Conservation (phyloP, 192 early-diverging fungal species). For the Linnemannia hyalina region DNA sequence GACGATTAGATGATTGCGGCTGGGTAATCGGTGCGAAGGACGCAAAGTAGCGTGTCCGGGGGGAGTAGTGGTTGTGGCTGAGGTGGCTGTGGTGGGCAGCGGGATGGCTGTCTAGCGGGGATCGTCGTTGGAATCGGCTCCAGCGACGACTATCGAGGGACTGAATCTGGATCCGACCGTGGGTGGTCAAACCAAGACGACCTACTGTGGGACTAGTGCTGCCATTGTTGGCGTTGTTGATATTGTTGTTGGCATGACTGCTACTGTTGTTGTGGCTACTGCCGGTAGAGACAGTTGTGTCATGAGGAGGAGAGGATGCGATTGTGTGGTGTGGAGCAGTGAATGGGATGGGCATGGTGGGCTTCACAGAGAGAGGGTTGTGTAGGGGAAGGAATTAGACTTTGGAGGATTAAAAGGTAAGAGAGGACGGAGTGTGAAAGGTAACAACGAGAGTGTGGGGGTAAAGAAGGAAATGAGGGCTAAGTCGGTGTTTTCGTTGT, state of each 20-base stretch:
- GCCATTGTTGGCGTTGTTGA: background rate
- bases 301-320: constrained; percentile 12
- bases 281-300: background rate
- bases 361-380: background rate
- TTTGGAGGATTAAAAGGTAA: no score
- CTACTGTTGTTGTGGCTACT: background rate
- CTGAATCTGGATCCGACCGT: constrained; percentile 4
- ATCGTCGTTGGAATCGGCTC: constrained; percentile 44
- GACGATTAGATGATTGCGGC: background rate
- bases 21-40: constrained; percentile 20
- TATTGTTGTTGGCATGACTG: background rate
- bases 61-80: constrained; percentile 31
- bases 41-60: constrained; percentile 33
- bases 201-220: background rate
- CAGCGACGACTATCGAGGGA: constrained; percentile 31
- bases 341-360: constrained; percentile 26
- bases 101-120: constrained; percentile 14
- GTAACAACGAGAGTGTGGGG: no score
- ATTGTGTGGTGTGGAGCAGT: constrained; percentile 8
- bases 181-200: constrained; percentile 3
- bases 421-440: no score
- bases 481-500: no score
- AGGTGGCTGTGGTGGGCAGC: background rate
- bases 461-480: no score
- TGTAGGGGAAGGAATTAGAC: background rate